These are phyloP conservation scores for Hemisphaericaspora nanyangensis DNA, from an alignment of 805 yeast species.

Conservation along the genomic window DNA sequence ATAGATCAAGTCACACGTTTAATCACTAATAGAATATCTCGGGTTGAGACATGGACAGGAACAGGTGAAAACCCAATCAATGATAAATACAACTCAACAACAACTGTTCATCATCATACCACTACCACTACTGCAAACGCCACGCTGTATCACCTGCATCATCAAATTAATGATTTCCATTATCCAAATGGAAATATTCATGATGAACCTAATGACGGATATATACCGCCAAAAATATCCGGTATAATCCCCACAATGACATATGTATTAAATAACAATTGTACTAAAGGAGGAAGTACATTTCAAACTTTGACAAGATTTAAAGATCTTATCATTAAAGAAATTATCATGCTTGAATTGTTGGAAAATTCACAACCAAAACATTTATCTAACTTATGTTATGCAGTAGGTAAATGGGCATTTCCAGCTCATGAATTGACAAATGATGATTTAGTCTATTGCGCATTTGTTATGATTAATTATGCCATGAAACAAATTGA, in stretches of 20 bases:
- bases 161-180: not conserved
- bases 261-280: constrained; percentile 20
- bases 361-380: constrained; percentile 20
- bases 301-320: constrained; percentile 18
- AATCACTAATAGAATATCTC: constrained; percentile 29
- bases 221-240: constrained; percentile 9
- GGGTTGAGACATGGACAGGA: constrained; percentile 44
- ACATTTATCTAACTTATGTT: constrained; percentile 28
- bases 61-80: constrained; percentile 20
- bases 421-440: constrained; percentile 66
- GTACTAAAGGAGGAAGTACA: constrained; percentile 22
- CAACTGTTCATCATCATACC: not conserved
- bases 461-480: constrained; percentile 53
- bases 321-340: constrained; percentile 22
- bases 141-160: too few species aligned
- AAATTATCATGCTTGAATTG: constrained; percentile 28
- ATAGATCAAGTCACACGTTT: constrained; percentile 20
- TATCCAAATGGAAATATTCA: constrained; percentile 2
- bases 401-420: constrained; percentile 57
- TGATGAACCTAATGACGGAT: not conserved
- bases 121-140: not conserved
- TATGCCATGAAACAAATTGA: constrained; percentile 33
- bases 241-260: constrained; percentile 36
- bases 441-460: constrained; percentile 62
- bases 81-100: constrained; percentile 1